Conservation (phyloP, 2,329 filamentous ascomycete genomes). For the Claviceps sp. region DNA sequence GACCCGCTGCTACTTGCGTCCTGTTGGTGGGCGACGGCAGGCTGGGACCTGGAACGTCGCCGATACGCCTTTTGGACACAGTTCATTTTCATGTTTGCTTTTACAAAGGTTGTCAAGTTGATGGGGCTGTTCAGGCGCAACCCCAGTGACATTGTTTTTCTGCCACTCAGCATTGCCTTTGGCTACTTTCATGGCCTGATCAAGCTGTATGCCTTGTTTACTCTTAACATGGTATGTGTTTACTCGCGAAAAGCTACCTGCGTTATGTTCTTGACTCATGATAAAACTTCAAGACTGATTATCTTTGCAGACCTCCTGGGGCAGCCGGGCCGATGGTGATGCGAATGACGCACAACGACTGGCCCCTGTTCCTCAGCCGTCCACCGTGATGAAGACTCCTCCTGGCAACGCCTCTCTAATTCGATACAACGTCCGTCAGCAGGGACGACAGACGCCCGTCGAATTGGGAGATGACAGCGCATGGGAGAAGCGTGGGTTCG, state of each 20-base stretch:
- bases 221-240: conserved; percentile 63
- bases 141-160: conserved; percentile 64
- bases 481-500: conserved; percentile 20
- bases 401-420: conserved; percentile 29
- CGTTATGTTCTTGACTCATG: conserved; percentile 1
- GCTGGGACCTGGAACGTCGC: conserved; percentile 41
- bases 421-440: conserved; percentile 31
- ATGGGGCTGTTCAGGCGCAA: conserved; percentile 75
- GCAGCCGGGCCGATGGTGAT: conserved; percentile 84
- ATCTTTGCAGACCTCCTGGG: conserved; percentile 70
- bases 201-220: conserved; percentile 78
- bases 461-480: conserved; percentile 10
- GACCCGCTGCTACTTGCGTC: conserved; percentile 61
- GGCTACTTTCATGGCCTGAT: conserved; percentile 88
- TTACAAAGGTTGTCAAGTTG: conserved; percentile 85
- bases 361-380: conserved; percentile 31
- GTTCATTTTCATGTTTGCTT: conserved; percentile 60
- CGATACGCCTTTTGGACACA: conserved; percentile 46
- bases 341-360: conserved; percentile 64
- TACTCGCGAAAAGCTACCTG: background rate
- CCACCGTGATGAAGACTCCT: conserved; percentile 29
- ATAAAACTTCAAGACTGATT: background rate
- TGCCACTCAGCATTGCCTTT: conserved; percentile 79
- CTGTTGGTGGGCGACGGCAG: conserved; percentile 53
- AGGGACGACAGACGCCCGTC: conserved; percentile 20